Evolutionary conservation across 331 rosid genomes (phyloP).

Genomic region (Erythrophleum ivorense): DNA sequence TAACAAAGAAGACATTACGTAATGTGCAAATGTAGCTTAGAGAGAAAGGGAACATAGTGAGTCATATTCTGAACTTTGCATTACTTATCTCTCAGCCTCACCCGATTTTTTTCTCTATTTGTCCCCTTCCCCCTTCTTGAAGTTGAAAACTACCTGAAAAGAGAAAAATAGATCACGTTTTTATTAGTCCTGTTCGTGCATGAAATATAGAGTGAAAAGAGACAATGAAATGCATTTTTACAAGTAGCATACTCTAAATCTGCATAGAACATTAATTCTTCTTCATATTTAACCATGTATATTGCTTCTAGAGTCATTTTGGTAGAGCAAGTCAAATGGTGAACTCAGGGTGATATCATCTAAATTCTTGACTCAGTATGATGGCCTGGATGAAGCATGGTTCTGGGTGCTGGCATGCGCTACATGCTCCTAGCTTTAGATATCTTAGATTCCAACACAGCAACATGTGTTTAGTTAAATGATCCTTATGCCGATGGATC

Average conservation of each 20-base stretch:
- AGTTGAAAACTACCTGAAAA: not conserved
- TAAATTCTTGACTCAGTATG: conserved; percentile 8
- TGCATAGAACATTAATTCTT: conserved; percentile 20
- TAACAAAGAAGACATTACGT: not conserved
- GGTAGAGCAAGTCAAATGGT: conserved; percentile 5
- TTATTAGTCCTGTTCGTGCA: conserved; percentile 2
- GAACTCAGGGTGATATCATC: conserved; percentile 1
- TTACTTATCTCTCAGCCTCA: not conserved
- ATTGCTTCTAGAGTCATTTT: conserved; percentile 24
- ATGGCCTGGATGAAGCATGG: conserved; percentile 10
- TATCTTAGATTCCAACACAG: conserved; percentile 27
- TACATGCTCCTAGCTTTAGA: conserved; percentile 15
- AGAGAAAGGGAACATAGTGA: conserved; percentile 12
- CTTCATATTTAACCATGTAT: conserved; percentile 31
- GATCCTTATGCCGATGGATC: not conserved
- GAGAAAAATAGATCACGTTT: not conserved
- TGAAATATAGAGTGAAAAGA: conserved; percentile 1
- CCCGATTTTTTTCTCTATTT: not conserved
- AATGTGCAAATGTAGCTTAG: not conserved
- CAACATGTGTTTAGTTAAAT: conserved; percentile 8
- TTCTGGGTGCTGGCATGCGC: conserved; percentile 10
- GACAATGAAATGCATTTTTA: not conserved
- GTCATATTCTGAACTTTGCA: not conserved
- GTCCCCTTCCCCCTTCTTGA: not conserved
- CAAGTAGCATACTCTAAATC: not conserved